Evolutionary conservation across 768 basidiomycete species (phyloP).

Genomic region (Termitomyces sp.): DNA sequence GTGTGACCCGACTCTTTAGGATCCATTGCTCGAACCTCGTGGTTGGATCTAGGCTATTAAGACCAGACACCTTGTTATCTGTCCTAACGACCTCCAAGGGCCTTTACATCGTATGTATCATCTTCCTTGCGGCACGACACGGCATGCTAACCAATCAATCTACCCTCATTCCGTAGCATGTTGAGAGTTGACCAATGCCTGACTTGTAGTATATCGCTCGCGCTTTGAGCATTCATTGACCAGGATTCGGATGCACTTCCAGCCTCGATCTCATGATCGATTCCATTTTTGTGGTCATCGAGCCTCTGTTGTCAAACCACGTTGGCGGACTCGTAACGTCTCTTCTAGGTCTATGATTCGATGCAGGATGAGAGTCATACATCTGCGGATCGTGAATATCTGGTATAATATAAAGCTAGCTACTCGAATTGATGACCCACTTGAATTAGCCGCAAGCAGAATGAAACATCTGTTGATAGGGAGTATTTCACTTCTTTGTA

Average conservation of each 20-base stretch:
- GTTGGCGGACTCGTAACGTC: not conserved
- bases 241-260: not conserved
- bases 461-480: not conserved
- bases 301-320: not conserved
- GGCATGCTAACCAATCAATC: not conserved
- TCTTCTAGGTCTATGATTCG: not conserved
- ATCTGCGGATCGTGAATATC: not conserved
- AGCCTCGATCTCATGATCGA: not conserved
- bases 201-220: not conserved
- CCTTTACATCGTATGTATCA: not conserved
- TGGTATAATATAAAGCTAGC: not conserved
- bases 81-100: not conserved
- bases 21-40: not conserved
- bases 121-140: not conserved
- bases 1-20: not conserved
- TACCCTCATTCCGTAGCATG: not conserved
- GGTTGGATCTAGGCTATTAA: not conserved
- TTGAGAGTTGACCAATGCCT: not conserved
- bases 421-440: slow-evolving; percentile 1
- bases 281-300: not conserved
- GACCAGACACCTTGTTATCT: not conserved
- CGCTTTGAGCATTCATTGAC: not conserved
- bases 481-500: no score
- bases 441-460: not conserved
- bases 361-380: not conserved